A percentile compares a stretch with the other conserved stretches of the same genome.
These are phyloP conservation scores for Candida ponderosae DNA, from an alignment of 805 yeast species.

Conservation along the genomic window DNA sequence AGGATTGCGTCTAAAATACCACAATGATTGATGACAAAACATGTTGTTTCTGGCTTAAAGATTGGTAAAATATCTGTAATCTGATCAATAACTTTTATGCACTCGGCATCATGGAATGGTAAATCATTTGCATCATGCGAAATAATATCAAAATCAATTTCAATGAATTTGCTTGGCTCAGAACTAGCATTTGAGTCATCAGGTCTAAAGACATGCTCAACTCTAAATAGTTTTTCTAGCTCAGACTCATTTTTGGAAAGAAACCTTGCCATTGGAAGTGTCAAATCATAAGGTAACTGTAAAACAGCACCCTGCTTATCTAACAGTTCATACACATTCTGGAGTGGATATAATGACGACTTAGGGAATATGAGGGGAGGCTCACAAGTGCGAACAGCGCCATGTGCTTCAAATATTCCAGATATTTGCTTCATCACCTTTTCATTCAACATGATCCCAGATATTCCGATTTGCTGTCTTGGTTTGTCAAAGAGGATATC, in stretches of 20 bases:
- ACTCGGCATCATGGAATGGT: conserved; percentile 77
- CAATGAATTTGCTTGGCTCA: conserved; percentile 71
- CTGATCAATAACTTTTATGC: conserved; percentile 76
- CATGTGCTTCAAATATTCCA: conserved; percentile 68
- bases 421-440: conserved; percentile 54
- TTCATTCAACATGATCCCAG: conserved; percentile 50
- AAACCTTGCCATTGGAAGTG: conserved; percentile 82
- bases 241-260: conserved; percentile 57
- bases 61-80: conserved; percentile 60
- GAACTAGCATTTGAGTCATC: conserved; percentile 46
- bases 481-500: conserved; percentile 72
- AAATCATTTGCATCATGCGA: conserved; percentile 39
- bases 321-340: conserved; percentile 68
- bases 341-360: conserved; percentile 60
- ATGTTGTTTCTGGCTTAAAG: conserved; percentile 45
- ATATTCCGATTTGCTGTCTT: conserved; percentile 19
- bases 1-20: conserved; percentile 70
- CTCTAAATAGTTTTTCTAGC: conserved; percentile 55
- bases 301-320: conserved; percentile 84
- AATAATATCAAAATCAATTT: conserved; percentile 81
- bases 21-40: conserved; percentile 69
- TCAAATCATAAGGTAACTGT: conserved; percentile 83
- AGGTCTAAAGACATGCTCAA: conserved; percentile 78
- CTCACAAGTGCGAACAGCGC: conserved; percentile 71
- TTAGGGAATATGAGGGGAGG: conserved; percentile 74